Evolutionary conservation across 108 stramenopile species (phyloP), one percentile per base, ranked within the genome.

Genomic region (Phaeodactylum tricornutum): DNA sequence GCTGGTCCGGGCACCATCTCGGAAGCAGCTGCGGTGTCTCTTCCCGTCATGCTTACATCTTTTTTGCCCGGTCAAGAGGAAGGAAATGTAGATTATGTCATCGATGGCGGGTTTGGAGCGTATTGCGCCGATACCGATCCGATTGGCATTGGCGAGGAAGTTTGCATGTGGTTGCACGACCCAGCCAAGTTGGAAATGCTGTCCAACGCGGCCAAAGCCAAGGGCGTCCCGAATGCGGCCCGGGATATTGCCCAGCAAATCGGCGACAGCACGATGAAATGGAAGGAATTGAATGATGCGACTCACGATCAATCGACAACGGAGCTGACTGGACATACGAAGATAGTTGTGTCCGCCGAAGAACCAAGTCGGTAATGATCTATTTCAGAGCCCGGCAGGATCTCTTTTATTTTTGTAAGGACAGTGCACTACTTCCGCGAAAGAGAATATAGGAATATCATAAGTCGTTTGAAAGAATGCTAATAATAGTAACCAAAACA

Each of bases 1-100:
- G 97, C 97, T 19, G 97, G 95, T n/a, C 96, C 96, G 3, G 96
- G 96, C 38, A 98, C 95, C 6, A 98, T 98, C 45, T 92, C 94
- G 9, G 96, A 98, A 73, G 95, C 96, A 5, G 90, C 89, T n/a
- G 70, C 89, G 5, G 54, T 94, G 15, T 93, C 92, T 0, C 61
- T 97, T 9, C 96, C 96, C 1, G 71, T 96, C 30, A 82, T 97
- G 87, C 76, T 97, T 8, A 92, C 92, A 12, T 74, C 74, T 25
- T 98, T 69, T 50, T 55, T 89, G 2, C 87, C 87, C 5, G 87
- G 87, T 33, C 87, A 89, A 66, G 87, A 89, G 49, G 87, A 84
- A 40, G 87, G 87, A n/a, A 89, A 89, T 55, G 80, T 90, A 5
- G 84, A 90, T 59, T 85, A 68, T 60, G 87, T 90, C 29, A 59